phyloP scores from a whole-genome alignment of 1,284 basidiomycete species.

The Cryptococcus neoformans region DNA sequence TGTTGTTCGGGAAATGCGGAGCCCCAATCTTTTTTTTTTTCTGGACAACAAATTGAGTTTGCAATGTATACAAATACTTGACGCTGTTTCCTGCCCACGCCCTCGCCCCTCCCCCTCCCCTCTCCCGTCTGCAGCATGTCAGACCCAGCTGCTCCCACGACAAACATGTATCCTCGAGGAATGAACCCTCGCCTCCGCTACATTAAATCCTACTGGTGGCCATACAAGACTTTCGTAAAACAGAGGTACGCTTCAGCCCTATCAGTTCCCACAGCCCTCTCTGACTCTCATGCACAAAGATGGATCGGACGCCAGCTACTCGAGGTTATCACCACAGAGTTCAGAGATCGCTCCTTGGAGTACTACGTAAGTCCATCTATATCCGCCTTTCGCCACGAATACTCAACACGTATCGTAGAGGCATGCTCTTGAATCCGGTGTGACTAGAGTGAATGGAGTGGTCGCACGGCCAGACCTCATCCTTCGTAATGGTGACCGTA shows the following conservation, averaged over 20 bases:
- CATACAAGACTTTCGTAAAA: slow-evolving; percentile 85
- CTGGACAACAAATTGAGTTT: too few relatives aligned
- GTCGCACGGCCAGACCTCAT: slow-evolving; percentile 74
- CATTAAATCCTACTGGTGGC: slow-evolving; percentile 52
- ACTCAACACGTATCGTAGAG: slow-evolving; percentile 53
- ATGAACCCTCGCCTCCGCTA: slow-evolving; percentile 49
- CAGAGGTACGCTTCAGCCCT: slow-evolving; percentile 58
- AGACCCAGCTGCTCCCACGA: too few relatives aligned
- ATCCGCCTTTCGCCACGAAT: background rate
- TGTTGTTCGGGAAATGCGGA: too few relatives aligned
- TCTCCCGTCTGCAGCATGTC: too few relatives aligned
- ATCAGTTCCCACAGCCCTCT: background rate
- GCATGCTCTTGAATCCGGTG: slow-evolving; percentile 89
- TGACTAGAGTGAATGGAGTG: slow-evolving; percentile 88
- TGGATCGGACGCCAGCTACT: slow-evolving; percentile 52
- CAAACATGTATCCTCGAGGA: slow-evolving; percentile 22
- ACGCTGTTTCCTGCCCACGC: too few relatives aligned
- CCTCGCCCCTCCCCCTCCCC: too few relatives aligned
- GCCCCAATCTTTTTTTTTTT: too few relatives aligned
- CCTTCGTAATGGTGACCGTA: slow-evolving; percentile 80
- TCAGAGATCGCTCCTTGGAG: slow-evolving; percentile 83
- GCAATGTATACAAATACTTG: too few relatives aligned
- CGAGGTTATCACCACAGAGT: slow-evolving; percentile 84
- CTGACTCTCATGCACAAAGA: slow-evolving; percentile 9
- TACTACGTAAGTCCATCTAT: slow-evolving; percentile 71